Conservation (phyloP, 441 rosid species). For the Euphorbia celastroides region DNA sequence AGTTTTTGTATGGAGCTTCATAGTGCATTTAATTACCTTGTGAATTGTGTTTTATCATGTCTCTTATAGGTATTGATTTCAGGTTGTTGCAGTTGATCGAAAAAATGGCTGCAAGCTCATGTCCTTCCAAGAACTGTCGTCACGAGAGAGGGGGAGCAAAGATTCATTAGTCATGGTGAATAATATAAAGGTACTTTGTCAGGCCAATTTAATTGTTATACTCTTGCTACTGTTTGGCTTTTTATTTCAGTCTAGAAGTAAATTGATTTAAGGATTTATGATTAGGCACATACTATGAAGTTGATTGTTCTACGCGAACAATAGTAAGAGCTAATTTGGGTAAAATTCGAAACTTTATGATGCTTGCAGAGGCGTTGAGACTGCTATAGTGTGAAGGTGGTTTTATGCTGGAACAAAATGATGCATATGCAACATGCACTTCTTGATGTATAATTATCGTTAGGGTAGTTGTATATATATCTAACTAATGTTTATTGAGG, state of each 20-base stretch:
- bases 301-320: neutral
- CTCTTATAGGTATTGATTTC: conserved; percentile 19
- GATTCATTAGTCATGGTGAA: conserved; percentile 46
- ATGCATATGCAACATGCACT: neutral
- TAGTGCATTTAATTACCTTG: neutral
- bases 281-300: neutral
- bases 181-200: conserved; percentile 54
- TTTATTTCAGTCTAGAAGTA: neutral
- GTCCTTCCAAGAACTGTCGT: conserved; percentile 93
- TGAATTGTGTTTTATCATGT: conserved; percentile 10
- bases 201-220: conserved; percentile 8
- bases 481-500: neutral
- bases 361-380: neutral
- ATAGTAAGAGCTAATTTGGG: neutral
- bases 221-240: conserved; percentile 9
- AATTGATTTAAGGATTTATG: neutral
- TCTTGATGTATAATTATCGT: neutral
- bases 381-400: neutral
- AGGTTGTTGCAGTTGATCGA: conserved; percentile 90
- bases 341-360: neutral
- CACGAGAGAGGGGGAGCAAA: conserved; percentile 83
- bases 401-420: neutral
- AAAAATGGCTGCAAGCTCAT: conserved; percentile 63
- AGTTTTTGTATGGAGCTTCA: neutral
- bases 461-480: neutral